Evolutionary conservation across 805 yeast species (phyloP).

Genomic region (Debaryomyces hansenii): DNA sequence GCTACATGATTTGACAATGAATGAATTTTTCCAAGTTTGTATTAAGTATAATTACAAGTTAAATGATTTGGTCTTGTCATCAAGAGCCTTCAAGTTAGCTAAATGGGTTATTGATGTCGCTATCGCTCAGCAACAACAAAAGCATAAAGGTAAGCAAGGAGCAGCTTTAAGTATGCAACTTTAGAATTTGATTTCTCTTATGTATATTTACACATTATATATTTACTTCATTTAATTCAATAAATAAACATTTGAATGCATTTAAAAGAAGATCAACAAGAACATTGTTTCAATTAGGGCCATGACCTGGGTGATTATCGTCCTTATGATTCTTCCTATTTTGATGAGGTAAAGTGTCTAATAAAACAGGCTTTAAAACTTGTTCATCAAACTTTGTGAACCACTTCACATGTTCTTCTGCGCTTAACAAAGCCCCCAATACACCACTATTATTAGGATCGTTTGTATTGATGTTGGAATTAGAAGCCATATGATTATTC

Average conservation of each 20-base stretch:
- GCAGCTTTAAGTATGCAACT: not conserved
- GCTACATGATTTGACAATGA: conserved; percentile 63
- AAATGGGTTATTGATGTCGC: conserved; percentile 73
- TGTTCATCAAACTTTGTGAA: conserved; percentile 91
- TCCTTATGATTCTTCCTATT: conserved; percentile 9
- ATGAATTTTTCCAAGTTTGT: conserved; percentile 64
- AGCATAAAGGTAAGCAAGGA: conserved; percentile 1
- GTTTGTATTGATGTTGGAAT: not conserved
- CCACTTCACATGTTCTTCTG: conserved; percentile 85
- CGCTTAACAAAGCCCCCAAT: conserved; percentile 42
- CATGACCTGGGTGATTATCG: not conserved
- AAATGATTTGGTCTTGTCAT: conserved; percentile 62
- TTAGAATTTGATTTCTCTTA: not conserved
- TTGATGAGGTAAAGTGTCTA: conserved; percentile 53
- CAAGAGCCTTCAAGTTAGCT: conserved; percentile 65
- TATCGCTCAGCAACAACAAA: conserved; percentile 41
- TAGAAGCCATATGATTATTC: conserved; percentile 2
- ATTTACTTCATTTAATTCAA: too few relatives aligned
- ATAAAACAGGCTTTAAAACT: conserved; percentile 85
- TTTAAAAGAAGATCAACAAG: not conserved
- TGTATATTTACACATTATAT: too few relatives aligned
- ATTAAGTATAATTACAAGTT: conserved; percentile 61
- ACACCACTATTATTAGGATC: conserved; percentile 25
- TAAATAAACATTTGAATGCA: too few relatives aligned
- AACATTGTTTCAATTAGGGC: not conserved